Percentiles rank a stretch among this genome's conserved stretches.
phyloP scores from a whole-genome alignment of 306 rosid species.

The Ziziphus jujuba region DNA sequence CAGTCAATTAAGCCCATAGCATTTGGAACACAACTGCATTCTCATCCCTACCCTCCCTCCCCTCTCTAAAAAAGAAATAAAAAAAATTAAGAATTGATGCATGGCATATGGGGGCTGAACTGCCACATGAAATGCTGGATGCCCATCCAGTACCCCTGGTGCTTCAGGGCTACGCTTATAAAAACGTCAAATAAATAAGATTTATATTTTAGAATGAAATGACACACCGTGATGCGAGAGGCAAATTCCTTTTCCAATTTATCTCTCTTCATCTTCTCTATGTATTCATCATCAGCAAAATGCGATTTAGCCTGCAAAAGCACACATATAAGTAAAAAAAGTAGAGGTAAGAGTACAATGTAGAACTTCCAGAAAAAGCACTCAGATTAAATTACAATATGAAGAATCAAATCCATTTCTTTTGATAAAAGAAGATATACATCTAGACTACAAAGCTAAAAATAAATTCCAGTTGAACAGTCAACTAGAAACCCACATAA shows the following conservation, averaged over 20 bases:
- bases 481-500: neutral
- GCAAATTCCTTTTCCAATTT: conserved; percentile 76
- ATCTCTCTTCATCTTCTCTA: conserved; percentile 63
- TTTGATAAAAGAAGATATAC: no score
- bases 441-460: neutral
- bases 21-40: no score
- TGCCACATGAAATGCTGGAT: no score
- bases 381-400: neutral
- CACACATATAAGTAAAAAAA: conserved; percentile 9
- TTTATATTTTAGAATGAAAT: conserved; percentile 7
- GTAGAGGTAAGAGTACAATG: no score
- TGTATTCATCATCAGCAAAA: conserved; percentile 55
- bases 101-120: no score
- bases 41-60: no score
- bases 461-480: neutral
- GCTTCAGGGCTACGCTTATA: no score
- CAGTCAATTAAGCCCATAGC: no score
- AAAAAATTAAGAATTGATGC: no score
- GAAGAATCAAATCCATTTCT: conserved; percentile 1
- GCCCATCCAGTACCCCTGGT: no score
- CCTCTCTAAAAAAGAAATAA: no score
- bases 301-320: conserved; percentile 82
- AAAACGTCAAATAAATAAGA: no score
- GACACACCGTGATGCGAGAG: conserved; percentile 69
- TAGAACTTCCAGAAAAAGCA: neutral